Evolutionary conservation across 2,329 filamentous ascomycete species (phyloP), one percentile per base, ranked within the genome.

Genomic region (Biscogniauxia marginata): DNA sequence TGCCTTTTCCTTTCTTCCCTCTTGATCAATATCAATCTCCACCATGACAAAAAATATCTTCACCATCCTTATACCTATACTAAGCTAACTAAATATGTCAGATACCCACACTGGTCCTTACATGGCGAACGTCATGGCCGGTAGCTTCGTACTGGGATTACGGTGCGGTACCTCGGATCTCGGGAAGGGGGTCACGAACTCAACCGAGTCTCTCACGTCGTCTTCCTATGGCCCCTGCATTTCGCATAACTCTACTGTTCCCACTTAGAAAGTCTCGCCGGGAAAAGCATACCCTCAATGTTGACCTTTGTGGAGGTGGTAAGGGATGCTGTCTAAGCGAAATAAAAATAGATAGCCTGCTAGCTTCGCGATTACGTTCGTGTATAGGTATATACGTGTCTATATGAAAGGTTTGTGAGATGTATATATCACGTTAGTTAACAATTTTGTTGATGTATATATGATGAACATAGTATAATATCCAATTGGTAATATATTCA

Each of bases 101-200:
- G 48, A 88, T 68, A 88, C 84, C 0, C 85, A 87, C 67, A 86
- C 84, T 1, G 80, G 77, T 51, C 73, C 81, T 0, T 73, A 71
- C 23, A 80, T 84, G n/a, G 84, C 85, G 1, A 74, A 82, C 57
- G 71, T 79, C 3, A 80, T 83, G 52, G 78, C 83, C 0, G 74
- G 81, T 63, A 78, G 81, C 4, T 88, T 87, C 63, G 79, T 84
- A 5, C 79, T 83, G 63, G 82, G 75, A 0, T 67, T 85, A 16
- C 73, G 77, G 57, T 84, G 81, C 63, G 75, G 71, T 1, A 75
- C 74, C 7, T 77, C 76, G 18, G 72, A 70, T 0, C 65, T 84
- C 53, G 73, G 69, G 48, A 54, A 55, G 30, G 63, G 64, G 4
- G 66, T 63, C 6, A 65, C 62, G 22, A 74, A 74, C 54, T 61